Evolutionary conservation across 805 yeast species (phyloP).

Genomic region (Metschnikowia aberdeeniae): DNA sequence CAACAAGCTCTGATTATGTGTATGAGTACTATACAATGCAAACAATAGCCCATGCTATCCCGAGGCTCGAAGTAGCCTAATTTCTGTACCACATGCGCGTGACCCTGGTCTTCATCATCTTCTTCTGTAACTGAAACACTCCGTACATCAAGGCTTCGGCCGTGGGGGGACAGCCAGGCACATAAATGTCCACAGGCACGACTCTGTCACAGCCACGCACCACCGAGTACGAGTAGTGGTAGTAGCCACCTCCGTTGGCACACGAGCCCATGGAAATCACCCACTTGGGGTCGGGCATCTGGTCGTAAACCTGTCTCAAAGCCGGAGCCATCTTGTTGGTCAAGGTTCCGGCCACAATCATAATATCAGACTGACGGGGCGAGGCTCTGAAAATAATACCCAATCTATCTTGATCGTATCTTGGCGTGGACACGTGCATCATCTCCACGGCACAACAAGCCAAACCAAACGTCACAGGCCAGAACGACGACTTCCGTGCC

Average conservation of each 20-base stretch:
- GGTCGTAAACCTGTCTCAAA: conserved; percentile 86
- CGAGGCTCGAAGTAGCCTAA: conserved; percentile 14
- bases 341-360: conserved; percentile 89
- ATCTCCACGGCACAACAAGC: conserved; percentile 94
- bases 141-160: conserved; percentile 91
- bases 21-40: conserved; percentile 17
- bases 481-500: conserved; percentile 88
- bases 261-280: conserved; percentile 92
- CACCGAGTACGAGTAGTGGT: conserved; percentile 84
- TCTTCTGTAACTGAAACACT: conserved; percentile 82
- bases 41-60: conserved; percentile 3
- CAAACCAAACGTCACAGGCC: conserved; percentile 91
- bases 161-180: conserved; percentile 92
- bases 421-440: conserved; percentile 91
- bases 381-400: conserved; percentile 93
- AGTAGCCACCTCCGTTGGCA: conserved; percentile 92
- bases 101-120: conserved; percentile 77
- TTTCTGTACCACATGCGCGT: conserved; percentile 84
- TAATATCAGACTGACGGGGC: conserved; percentile 87
- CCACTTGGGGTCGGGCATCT: conserved; percentile 94
- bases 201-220: conserved; percentile 88
- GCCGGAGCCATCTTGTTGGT: conserved; percentile 95
- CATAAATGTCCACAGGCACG: conserved; percentile 85
- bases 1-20: conserved; percentile 5
- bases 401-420: conserved; percentile 88